Percentiles rank a stretch among this genome's conserved stretches.
phyloP scores from a whole-genome alignment of 1,139 yeast genomes.

The Magnusiomyces suaveolens region DNA sequence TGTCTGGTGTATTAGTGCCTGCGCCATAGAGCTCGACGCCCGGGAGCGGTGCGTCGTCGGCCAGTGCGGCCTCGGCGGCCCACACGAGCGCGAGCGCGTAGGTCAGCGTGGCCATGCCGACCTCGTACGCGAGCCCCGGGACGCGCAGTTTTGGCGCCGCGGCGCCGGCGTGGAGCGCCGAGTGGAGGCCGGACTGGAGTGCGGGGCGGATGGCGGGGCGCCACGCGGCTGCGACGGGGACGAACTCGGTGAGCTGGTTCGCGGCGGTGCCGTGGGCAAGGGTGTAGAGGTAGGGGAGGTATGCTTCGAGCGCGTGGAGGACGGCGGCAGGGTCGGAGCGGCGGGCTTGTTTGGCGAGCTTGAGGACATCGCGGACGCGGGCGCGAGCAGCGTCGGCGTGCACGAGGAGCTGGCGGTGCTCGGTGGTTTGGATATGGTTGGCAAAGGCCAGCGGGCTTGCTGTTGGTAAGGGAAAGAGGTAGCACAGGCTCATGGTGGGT shows the following conservation, averaged over 20 bases:
- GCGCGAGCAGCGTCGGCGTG: conserved; percentile 29
- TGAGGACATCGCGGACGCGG: conserved; percentile 26
- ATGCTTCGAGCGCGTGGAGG: conserved; percentile 28
- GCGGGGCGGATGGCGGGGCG: conserved; percentile 21
- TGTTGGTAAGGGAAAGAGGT: conserved; percentile 26
- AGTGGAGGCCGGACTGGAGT: not conserved
- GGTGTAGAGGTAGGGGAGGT: conserved; percentile 25
- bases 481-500: conserved; percentile 20
- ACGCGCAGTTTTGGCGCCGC: conserved; percentile 23
- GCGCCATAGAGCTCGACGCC: conserved; percentile 17
- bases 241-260: not conserved
- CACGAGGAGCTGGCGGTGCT: conserved; percentile 22
- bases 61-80: conserved; percentile 7
- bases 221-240: conserved; percentile 24
- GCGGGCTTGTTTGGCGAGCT: conserved; percentile 26
- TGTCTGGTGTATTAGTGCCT: conserved; percentile 16
- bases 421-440: conserved; percentile 18
- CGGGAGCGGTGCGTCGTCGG: not conserved
- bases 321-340: conserved; percentile 26
- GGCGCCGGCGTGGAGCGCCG: conserved; percentile 16
- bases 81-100: conserved; percentile 22
- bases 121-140: conserved; percentile 26
- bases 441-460: conserved; percentile 25
- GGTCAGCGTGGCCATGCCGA: conserved; percentile 27
- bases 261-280: conserved; percentile 14